Evolutionary conservation across 2,329 filamentous ascomycete species (phyloP).

Genomic region (Dothidotthia symphoricarpi): DNA sequence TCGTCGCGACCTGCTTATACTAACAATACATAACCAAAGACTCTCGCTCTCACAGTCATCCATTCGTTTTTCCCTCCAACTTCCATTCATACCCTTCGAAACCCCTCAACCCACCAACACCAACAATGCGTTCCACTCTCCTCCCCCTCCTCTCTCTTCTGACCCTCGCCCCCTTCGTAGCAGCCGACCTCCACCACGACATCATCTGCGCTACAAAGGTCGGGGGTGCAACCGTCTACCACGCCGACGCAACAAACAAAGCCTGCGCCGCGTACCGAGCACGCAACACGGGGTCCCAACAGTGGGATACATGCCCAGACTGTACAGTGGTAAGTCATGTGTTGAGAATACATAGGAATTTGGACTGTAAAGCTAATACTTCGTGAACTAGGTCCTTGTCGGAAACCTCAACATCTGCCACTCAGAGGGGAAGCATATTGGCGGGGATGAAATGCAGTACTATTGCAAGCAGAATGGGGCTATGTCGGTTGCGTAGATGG

Average conservation of each 20-base stretch:
- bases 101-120: background rate
- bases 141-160: slow-evolving; percentile 12
- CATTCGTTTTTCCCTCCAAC: background rate
- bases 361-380: slow-evolving; percentile 2
- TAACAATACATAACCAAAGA: no score
- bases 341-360: no score
- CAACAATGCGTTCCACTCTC: slow-evolving; percentile 21
- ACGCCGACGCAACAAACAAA: slow-evolving; percentile 20
- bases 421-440: slow-evolving; percentile 25
- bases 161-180: slow-evolving; percentile 13
- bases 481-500: background rate
- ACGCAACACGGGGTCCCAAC: slow-evolving; percentile 28
- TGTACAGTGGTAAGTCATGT: slow-evolving; percentile 23
- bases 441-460: slow-evolving; percentile 29
- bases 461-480: slow-evolving; percentile 29
- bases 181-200: slow-evolving; percentile 20
- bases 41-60: no score
- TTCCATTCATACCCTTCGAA: slow-evolving; percentile 2
- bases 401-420: slow-evolving; percentile 23
- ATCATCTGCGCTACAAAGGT: slow-evolving; percentile 21
- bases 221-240: slow-evolving; percentile 22
- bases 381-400: slow-evolving; percentile 10
- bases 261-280: slow-evolving; percentile 21
- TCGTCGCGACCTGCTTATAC: no score
- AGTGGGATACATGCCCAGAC: slow-evolving; percentile 32